Evolutionary conservation across 1,284 basidiomycete genomes (phyloP), one percentile per base, ranked within the genome.

Genomic region (Cutaneotrichosporon sp.): DNA sequence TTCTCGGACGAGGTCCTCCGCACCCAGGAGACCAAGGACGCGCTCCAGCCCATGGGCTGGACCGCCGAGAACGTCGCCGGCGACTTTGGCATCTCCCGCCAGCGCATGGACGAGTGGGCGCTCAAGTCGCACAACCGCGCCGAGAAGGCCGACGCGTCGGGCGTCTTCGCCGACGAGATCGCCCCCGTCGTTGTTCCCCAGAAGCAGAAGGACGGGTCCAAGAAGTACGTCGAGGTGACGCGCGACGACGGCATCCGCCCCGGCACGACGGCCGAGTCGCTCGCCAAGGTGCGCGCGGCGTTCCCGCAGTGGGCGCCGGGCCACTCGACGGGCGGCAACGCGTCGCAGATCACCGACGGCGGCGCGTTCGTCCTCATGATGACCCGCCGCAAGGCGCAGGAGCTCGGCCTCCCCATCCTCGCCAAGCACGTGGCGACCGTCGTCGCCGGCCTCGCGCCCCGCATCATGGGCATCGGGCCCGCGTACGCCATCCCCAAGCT

Each of bases 321-420:
- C 1, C 93, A 97, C 74, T 95, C 95, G 45, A 62, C 63, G 1
- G 63, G 63, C 2, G 84, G 84, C 51, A 97, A 95, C 79, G 92
- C 94, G 1, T 94, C 90, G 20, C 95, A 97, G 78, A 87, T 99
- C 52, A 94, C 92, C 22, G 97, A 99, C 73, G 95, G 95, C 64
- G 95, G 95, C 22, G 93, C 95, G 50, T 95, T 94, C 0, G 93
- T 98, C 51, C 81, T 99, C 56, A 87, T 98, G 62, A 85, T 91
- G 46, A 86, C 92, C 60, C 87, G 95, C 59, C 90, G 89, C 42
- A 86, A 89, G 36, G 95, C 95, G 16, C 88, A 90, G 81, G 89
- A 89, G 72, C 88, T 95, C 64, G 90, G 91, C 43, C 84, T 99
- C 36, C 92, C 93, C 47, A 89, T 99, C 73, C 66, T 95, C 60